Conservation (phyloP, 1,139 yeast species). For the Wickerhamomyces sp. region DNA sequence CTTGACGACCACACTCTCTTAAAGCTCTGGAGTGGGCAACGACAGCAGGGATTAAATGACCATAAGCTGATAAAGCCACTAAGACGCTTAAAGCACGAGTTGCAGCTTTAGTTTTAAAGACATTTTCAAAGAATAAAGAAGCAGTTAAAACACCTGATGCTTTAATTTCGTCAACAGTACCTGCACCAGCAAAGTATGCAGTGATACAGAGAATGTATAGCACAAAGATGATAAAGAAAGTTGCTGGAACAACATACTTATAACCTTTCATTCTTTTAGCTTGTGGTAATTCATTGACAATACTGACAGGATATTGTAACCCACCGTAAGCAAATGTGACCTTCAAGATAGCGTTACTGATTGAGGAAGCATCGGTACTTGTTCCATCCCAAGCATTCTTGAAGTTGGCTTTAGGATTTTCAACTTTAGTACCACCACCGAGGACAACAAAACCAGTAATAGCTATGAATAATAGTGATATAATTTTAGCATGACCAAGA, state of each 20-base stretch:
- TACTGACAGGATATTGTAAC: constrained; percentile 34
- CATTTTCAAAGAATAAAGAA: constrained; percentile 32
- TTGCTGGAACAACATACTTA: constrained; percentile 33
- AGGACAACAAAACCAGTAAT: constrained; percentile 37
- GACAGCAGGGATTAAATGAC: constrained; percentile 38
- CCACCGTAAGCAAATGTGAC: constrained; percentile 42
- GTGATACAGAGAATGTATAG: constrained; percentile 36
- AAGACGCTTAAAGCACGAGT: constrained; percentile 33
- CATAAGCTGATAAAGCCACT: constrained; percentile 40
- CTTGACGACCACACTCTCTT: constrained; percentile 46
- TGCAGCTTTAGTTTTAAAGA: constrained; percentile 33
- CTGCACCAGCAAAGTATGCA: constrained; percentile 36
- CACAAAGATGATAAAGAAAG: constrained; percentile 32
- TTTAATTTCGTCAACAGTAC: constrained; percentile 30
- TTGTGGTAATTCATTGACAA: constrained; percentile 33
- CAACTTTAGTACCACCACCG: constrained; percentile 35
- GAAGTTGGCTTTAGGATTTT: constrained; percentile 33
- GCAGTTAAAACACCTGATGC: constrained; percentile 33
- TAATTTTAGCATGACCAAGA: constrained; percentile 37
- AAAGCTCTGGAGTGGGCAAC: constrained; percentile 39
- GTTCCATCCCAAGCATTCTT: constrained; percentile 38
- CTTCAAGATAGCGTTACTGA: constrained; percentile 39
- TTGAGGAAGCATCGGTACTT: constrained; percentile 37
- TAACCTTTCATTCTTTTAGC: constrained; percentile 16
- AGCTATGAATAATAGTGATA: constrained; percentile 34